Percentiles rank a stretch among this genome's conserved stretches.
Conservation (phyloP, 2,329 filamentous ascomycete genomes). For the Didymosphaeria variabile region DNA sequence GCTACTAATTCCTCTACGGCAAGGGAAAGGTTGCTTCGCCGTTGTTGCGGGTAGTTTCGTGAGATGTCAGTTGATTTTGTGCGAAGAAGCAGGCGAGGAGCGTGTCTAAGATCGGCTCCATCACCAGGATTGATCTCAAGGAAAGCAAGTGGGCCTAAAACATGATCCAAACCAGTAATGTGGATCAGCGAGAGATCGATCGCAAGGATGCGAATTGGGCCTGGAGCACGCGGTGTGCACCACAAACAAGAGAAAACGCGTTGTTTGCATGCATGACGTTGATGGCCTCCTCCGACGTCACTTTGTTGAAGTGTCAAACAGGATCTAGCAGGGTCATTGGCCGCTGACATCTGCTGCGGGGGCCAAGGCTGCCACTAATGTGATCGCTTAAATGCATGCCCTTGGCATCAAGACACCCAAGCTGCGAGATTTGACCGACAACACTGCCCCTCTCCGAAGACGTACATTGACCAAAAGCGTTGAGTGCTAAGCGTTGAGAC, state of each 20-base stretch:
- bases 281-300: slow-evolving; percentile 6
- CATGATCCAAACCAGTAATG: background rate
- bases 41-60: background rate
- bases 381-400: slow-evolving; percentile 2
- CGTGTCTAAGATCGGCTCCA: too few species aligned
- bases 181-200: slow-evolving; percentile 1
- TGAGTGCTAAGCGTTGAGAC: background rate
- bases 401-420: background rate
- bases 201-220: slow-evolving; percentile 5
- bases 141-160: background rate
- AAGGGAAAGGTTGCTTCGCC: background rate
- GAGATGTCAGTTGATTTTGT: background rate
- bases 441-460: background rate
- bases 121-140: background rate
- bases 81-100: background rate
- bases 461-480: background rate
- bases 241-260: slow-evolving; percentile 9
- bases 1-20: background rate
- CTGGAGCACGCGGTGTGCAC: background rate
- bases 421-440: background rate
- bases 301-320: slow-evolving; percentile 10
- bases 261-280: slow-evolving; percentile 15
- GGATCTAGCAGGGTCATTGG: background rate
- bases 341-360: slow-evolving; percentile 6
- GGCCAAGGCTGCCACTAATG: slow-evolving; percentile 7